Percentiles rank a stretch among this genome's conserved stretches.
Conservation (phyloP, 139 green algal species). For the Tetradesmus obliquus region DNA sequence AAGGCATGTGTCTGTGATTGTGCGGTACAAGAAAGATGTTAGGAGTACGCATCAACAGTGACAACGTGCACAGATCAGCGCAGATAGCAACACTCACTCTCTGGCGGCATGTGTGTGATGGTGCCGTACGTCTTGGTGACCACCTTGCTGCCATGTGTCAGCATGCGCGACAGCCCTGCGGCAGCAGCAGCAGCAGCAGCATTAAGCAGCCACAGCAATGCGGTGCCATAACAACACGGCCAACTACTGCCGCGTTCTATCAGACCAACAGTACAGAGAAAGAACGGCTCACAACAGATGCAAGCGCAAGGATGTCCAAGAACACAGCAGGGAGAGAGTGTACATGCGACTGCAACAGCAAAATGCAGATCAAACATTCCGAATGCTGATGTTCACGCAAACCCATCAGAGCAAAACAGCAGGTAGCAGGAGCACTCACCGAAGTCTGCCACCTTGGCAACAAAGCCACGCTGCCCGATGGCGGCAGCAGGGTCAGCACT, state of each 20-base stretch:
- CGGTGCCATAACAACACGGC: no score
- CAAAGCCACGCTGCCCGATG: constrained; percentile 53
- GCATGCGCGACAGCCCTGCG: not conserved
- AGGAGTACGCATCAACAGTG: no score
- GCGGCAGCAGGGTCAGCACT: constrained; percentile 6
- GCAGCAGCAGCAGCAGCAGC: not conserved
- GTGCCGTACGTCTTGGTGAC: constrained; percentile 44
- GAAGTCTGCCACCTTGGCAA: constrained; percentile 83
- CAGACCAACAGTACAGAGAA: no score
- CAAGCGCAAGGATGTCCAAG: not conserved
- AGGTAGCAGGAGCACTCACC: constrained; percentile 15
- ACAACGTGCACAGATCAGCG: no score
- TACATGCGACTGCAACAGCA: not conserved
- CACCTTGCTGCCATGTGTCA: constrained; percentile 32
- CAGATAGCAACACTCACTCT: not conserved
- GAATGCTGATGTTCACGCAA: not conserved
- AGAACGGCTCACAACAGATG: no score
- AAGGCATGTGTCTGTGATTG: no score
- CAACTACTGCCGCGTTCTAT: no score
- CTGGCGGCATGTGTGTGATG: constrained; percentile 23
- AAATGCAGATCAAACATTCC: no score
- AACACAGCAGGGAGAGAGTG: not conserved
- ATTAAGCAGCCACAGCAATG: no score
- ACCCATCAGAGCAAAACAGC: not conserved
- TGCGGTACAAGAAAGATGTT: no score